Evolutionary conservation across 2,329 filamentous ascomycete genomes (phyloP).

Genomic region (Microascus cirrosus): DNA sequence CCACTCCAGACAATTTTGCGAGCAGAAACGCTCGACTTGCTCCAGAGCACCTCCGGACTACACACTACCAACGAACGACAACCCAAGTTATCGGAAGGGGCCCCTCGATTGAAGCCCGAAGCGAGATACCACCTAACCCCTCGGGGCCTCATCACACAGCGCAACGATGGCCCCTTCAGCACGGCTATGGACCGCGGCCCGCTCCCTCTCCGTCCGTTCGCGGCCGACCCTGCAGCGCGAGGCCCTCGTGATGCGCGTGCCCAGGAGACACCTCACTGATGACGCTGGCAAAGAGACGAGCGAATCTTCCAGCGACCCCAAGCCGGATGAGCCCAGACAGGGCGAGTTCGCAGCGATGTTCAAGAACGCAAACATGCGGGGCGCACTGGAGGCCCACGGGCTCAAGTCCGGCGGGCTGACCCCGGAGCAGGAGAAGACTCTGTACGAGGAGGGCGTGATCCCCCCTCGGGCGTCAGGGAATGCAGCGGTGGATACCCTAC

Average conservation of each 20-base stretch:
- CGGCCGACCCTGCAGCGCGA: constrained; percentile 16
- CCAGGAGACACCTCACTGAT: constrained; percentile 15
- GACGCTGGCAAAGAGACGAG: constrained; percentile 8
- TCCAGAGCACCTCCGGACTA: neutral
- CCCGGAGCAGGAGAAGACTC: constrained; percentile 28
- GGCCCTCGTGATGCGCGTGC: constrained; percentile 13
- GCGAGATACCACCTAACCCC: neutral
- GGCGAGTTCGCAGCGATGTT: constrained; percentile 6
- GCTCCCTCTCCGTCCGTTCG: constrained; percentile 26
- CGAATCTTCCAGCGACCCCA: no score
- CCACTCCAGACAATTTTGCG: constrained; percentile 5
- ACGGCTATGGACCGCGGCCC: constrained; percentile 32
- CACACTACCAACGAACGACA: neutral
- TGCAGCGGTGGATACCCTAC: constrained; percentile 5
- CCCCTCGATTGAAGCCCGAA: neutral
- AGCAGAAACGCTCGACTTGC: neutral
- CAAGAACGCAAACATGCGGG: constrained; percentile 6
- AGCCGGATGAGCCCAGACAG: neutral
- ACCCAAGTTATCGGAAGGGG: neutral
- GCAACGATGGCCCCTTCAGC: constrained; percentile 42
- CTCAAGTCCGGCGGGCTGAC: constrained; percentile 19
- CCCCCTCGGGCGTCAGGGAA: constrained; percentile 15
- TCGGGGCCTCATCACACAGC: neutral
- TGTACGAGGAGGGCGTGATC: constrained; percentile 30
- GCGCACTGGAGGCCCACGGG: constrained; percentile 6